Base-by-base conservation (phyloP, 1,284 basidiomycete species). In the Rhodofomes roseus region DNA sequence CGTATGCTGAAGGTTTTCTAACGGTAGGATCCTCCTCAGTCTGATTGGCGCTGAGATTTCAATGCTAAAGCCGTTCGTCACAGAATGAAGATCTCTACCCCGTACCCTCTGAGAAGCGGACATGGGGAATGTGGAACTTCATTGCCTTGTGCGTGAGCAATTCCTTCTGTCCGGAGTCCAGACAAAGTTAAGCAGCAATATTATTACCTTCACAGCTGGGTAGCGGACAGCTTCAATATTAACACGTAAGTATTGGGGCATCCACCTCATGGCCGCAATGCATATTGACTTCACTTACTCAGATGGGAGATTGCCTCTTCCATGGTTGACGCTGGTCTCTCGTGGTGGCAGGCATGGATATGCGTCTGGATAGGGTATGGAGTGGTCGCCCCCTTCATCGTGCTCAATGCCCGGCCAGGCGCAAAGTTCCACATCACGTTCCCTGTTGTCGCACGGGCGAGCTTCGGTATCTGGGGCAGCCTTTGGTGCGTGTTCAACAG, bases 401-500 rank as follows among this genome's bases (percentile, higher is more conserved):
- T 89, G 27, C 73, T 90, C 62, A 93, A 92, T 64, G 92, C 90
- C n/a, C 82, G 90, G 27, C 87, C 89, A 1, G 91, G 90, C 54
- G 89, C 90, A 3, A 78, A 90, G n/a, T 86, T 86, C 68, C 90
- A 92, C 69, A 75, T 93, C 67, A 90, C 86, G 8, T 95, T 95
- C 73, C 92, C 92, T 1, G 86, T 92, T 31, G 88, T 93, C 20
- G 81, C 84, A 25, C 81, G 90, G 37, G 86, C 85, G 14, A 89
- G 85, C 57, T 95, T 94, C 69, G 93, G 93, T 16, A 71, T 93
- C n/a, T 92, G 85, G 76, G 92, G 92, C 14, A 87, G 85, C 54
- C 71, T 93, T 46, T 93, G 93, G 93, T 89, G 89, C 59, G 84
- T 90, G 1, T 87, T 95, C 73, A 92, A 92, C 73, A 81, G 92